Base-by-base conservation (phyloP, 2,329 filamentous ascomycete species). In the Ophiosphaerella herpotricha region DNA sequence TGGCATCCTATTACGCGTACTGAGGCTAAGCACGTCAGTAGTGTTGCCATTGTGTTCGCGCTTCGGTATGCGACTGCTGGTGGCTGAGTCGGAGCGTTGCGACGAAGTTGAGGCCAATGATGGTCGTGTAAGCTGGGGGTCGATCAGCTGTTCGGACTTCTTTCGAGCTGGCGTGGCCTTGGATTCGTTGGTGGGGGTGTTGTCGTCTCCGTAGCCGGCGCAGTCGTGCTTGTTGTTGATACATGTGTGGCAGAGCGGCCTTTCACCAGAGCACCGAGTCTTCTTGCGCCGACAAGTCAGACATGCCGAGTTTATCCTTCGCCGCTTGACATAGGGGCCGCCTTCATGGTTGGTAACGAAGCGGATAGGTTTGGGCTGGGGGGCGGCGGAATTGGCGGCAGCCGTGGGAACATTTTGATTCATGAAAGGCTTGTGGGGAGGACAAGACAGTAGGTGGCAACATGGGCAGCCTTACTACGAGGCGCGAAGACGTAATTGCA, bases 1-100 rank as follows among this genome's bases (percentile, higher is more conserved):
- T 0, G 91, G 91, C 56, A 96, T 89, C 46, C 87, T 82, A 64
- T 88, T 82, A 78, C 68, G 77, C 72, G 60, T 82, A 77, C 54
- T 82, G 37, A 78, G 68, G 59, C 71, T 78, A 45, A 74, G 51
- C 14, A 53, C 36, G 21, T 24, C 32, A n/a, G 45, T 41, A 16
- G 49, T 55, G 53, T 54, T 47, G 16, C 48, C 52, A 7, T 60
- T 50, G 13, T 57, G 55, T 26, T 68, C 63, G 7, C 48, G 54
- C 52, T 61, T 65, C n/a, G 57, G 53, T 9, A 56, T 53, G 32
- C 43, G 52, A 38, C 52, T 50, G 48, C 39, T 34, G 32, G 52
- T 43, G 11, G 56, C 61, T 35, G 58, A 59, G 43, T 66, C 61
- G n/a, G 65, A 64, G 14, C 39, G 52, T 8, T 59, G 61, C 9